Percentiles rank a stretch among this genome's conserved stretches.
phyloP scores from a whole-genome alignment of 257 asterid species.

The Eucommia ulmoides region DNA sequence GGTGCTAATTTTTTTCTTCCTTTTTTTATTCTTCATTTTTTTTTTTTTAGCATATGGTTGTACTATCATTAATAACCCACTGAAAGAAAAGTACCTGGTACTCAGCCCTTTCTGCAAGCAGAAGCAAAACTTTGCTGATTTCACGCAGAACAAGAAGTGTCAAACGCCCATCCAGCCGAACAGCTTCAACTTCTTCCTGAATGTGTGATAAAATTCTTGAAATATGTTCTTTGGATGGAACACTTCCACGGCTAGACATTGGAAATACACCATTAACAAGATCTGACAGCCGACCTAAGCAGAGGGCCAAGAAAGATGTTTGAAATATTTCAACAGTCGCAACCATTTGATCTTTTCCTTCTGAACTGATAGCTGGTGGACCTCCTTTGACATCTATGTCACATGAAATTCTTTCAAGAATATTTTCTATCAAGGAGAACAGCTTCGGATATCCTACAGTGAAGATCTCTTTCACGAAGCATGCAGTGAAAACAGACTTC shows the following conservation, averaged over 20 bases:
- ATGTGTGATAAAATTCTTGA: slow-evolving; percentile 55
- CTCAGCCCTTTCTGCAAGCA: slow-evolving; percentile 81
- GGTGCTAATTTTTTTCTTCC: too few relatives aligned
- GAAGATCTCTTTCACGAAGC: slow-evolving; percentile 87
- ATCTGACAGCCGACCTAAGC: slow-evolving; percentile 71
- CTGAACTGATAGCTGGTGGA: slow-evolving; percentile 74
- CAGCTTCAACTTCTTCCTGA: slow-evolving; percentile 94
- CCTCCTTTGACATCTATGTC: slow-evolving; percentile 98
- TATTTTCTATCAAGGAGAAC: slow-evolving; percentile 62
- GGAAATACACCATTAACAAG: slow-evolving; percentile 81
- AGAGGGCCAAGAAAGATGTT: slow-evolving; percentile 68
- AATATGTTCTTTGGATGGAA: slow-evolving; percentile 80
- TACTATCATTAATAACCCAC: too few relatives aligned
- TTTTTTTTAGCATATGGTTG: too few relatives aligned
- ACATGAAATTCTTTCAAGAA: slow-evolving; percentile 90
- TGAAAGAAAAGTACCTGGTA: slow-evolving; percentile 41
- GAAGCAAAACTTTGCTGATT: slow-evolving; percentile 70
- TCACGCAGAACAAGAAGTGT: slow-evolving; percentile 81
- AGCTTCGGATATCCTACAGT: slow-evolving; percentile 93
- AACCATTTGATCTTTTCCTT: slow-evolving; percentile 79
- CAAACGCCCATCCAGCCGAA: slow-evolving; percentile 74
- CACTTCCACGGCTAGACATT: slow-evolving; percentile 76
- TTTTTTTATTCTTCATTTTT: too few relatives aligned
- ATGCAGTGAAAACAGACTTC: slow-evolving; percentile 89
- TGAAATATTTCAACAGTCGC: slow-evolving; percentile 64